Percentiles rank a stretch among this genome's conserved stretches.
Evolutionary conservation across 2,329 filamentous ascomycete genomes (phyloP).

Genomic region (Calonectria pseudoreteaudii): DNA sequence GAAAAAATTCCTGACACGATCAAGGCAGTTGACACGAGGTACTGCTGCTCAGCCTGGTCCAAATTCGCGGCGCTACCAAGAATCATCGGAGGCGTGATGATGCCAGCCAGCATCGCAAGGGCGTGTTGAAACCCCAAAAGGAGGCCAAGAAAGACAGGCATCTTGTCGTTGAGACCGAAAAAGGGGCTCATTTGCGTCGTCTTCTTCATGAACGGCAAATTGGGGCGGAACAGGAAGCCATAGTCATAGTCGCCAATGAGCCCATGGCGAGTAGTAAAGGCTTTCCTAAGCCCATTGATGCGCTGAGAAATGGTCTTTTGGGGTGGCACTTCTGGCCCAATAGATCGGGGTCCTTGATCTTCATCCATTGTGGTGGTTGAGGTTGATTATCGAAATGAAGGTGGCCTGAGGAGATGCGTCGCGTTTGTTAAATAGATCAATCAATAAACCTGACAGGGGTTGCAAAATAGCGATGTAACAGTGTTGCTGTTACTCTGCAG

Average conservation of each 20-base stretch:
- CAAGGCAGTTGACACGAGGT: constrained; percentile 81
- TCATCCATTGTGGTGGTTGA: constrained; percentile 61
- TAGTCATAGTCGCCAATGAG: constrained; percentile 92
- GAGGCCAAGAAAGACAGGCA: constrained; percentile 80
- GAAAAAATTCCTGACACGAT: constrained; percentile 84
- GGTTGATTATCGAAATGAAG: constrained; percentile 2
- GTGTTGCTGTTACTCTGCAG: background rate
- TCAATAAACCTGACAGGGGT: background rate
- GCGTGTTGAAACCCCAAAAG: constrained; percentile 85
- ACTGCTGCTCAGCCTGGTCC: constrained; percentile 70
- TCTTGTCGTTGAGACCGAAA: constrained; percentile 83
- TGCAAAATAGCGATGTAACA: background rate
- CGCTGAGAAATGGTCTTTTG: constrained; percentile 46
- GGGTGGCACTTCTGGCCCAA: constrained; percentile 54
- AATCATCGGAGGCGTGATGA: constrained; percentile 84
- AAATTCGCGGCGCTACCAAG: constrained; percentile 76
- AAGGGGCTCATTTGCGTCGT: constrained; percentile 71
- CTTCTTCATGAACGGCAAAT: constrained; percentile 83
- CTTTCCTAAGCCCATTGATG: constrained; percentile 46
- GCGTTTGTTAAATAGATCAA: background rate
- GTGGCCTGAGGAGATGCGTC: constrained; percentile 18
- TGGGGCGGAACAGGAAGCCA: constrained; percentile 84
- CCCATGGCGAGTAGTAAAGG: constrained; percentile 73
- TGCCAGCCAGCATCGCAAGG: constrained; percentile 79
- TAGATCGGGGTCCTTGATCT: constrained; percentile 63